These are phyloP conservation scores for Orbilia blumenaviensis DNA, from an alignment of 2,329 filamentous ascomycete species.

Conservation along the genomic window DNA sequence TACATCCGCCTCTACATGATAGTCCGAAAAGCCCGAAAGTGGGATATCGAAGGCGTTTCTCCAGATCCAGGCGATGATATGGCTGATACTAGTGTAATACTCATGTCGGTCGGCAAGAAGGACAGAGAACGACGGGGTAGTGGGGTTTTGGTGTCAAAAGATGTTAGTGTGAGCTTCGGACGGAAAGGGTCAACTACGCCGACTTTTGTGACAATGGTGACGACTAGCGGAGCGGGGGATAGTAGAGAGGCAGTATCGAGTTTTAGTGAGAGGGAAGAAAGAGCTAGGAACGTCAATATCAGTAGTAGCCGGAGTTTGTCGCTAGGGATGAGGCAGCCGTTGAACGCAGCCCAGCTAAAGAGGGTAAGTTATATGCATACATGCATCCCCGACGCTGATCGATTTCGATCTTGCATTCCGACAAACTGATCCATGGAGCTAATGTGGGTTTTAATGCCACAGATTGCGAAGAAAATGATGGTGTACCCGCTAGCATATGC, in stretches of 20 bases:
- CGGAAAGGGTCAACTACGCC: slow-evolving; percentile 27
- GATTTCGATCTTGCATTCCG: no score
- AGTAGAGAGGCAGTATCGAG: slow-evolving; percentile 13
- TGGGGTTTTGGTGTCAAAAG: background rate
- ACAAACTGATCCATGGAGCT: no score
- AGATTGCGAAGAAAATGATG: slow-evolving; percentile 63
- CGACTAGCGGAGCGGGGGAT: slow-evolving; percentile 24
- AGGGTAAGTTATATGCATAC: slow-evolving; percentile 47
- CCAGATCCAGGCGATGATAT: slow-evolving; percentile 48
- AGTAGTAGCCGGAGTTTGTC: slow-evolving; percentile 12
- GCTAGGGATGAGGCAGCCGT: slow-evolving; percentile 30
- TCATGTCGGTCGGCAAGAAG: slow-evolving; percentile 5
- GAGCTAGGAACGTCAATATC: background rate
- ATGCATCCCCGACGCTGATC: no score
- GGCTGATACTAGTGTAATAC: slow-evolving; percentile 38
- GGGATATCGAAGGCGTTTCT: slow-evolving; percentile 31
- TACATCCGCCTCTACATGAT: slow-evolving; percentile 62
- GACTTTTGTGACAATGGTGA: background rate
- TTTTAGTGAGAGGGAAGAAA: slow-evolving; percentile 7
- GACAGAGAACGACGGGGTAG: background rate
- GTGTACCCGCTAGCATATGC: slow-evolving; percentile 63
- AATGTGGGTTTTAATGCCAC: background rate
- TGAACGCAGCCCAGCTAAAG: slow-evolving; percentile 54
- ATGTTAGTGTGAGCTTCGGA: slow-evolving; percentile 17
- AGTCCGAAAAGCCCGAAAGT: slow-evolving; percentile 61